Conservation (phyloP, 176 grass and related monocot genomes). For the Cenchrus purpureus region DNA sequence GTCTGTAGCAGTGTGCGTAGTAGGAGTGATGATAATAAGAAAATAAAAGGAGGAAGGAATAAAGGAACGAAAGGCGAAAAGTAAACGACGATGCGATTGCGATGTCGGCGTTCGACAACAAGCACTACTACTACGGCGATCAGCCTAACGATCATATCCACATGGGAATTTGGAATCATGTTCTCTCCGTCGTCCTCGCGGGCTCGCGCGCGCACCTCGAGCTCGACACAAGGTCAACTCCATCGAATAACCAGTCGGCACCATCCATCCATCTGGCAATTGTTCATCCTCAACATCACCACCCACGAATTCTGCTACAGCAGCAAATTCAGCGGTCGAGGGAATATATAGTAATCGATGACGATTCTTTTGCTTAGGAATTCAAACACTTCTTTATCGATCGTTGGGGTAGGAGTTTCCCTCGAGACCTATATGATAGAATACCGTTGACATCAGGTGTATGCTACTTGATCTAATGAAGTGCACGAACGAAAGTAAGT, state of each 20-base stretch:
- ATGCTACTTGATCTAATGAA: constrained; percentile 5
- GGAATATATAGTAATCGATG: background rate
- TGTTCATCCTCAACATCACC: background rate
- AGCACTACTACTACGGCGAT: background rate
- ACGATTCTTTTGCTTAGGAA: constrained; percentile 41
- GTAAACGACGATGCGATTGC: constrained; percentile 30
- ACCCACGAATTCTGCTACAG: background rate
- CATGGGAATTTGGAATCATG: constrained; percentile 29
- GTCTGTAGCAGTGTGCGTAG: too few relatives aligned
- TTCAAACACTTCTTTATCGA: constrained; percentile 42
- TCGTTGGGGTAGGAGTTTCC: background rate
- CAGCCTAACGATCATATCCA: background rate
- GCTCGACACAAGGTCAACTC: constrained; percentile 31
- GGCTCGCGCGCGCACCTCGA: too few relatives aligned
- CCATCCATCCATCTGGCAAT: background rate
- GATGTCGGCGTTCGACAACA: constrained; percentile 34
- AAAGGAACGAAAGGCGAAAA: background rate
- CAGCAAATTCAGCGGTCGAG: background rate
- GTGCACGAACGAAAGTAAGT: background rate
- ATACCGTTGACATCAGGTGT: constrained; percentile 42
- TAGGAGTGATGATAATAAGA: background rate
- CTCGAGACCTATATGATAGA: background rate
- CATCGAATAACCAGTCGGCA: background rate
- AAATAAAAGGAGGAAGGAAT: background rate
- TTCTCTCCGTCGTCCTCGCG: background rate